Evolutionary conservation across 2,329 filamentous ascomycete genomes (phyloP), one percentile per base, ranked within the genome.

Genomic region (Diplodia mutila): DNA sequence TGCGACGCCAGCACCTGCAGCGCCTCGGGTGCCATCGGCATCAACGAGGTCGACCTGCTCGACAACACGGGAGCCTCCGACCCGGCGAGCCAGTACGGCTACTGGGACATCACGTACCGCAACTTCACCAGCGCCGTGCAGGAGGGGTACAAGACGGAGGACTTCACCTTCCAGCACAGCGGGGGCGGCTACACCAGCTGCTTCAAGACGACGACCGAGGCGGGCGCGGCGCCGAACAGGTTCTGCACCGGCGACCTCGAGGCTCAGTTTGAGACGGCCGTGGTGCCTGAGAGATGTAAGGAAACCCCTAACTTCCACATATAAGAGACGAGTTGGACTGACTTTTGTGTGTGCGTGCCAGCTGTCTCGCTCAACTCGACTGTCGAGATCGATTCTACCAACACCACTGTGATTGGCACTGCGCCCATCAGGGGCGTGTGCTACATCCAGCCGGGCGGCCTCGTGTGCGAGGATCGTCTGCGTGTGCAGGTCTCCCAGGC

Each of bases 41-140:
- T 61, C 57, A 16, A 34, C 39, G 12, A 23, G 3, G 39, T 61
- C 39, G 25, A 5, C 18, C 57, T 61, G 3, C 57, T 61, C 39
- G 57, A 61, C 57, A 32, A 21, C 9, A 9, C 57, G 0, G 25
- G 27, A 16, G 4, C 32, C 7, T 85, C 57, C 21, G 34, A 42
- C 25, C 23, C 23, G 16, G 57, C 39, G 8, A 32, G 39, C 8
- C 57, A 61, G 39, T 61, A 61, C 39, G 57, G 57, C 39, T 61
- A 61, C 57, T 61, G 57, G 57, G 57, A 61, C 57, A 23, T 61
- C 7, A 61, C 37, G 23, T 61, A 61, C 39, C 8, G 39, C 23
- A 61, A 61, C 39, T 61, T 61, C 57, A 61, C 57, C 25, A 61
- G 57, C 57, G 29, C 27, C 8, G 57, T 61, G 16, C 23, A 61